These are phyloP conservation scores for Mortierella sp. DNA, from an alignment of 371 early-diverging fungal species.

Conservation along the genomic window DNA sequence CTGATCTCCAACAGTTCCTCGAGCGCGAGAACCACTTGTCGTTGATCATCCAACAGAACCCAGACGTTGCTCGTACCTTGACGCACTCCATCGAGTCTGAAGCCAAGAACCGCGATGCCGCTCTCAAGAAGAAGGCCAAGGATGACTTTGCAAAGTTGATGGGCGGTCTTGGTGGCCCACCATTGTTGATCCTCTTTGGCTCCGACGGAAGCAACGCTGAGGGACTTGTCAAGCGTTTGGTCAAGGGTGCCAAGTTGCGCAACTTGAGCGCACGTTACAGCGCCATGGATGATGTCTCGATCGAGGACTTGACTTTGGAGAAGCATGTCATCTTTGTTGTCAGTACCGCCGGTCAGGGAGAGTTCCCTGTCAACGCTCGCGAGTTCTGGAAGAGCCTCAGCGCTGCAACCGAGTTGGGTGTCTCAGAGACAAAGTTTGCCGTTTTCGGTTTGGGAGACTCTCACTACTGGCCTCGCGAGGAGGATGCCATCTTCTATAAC, in stretches of 20 bases:
- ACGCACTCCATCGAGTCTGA: constrained; percentile 59
- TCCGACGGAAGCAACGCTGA: constrained; percentile 95
- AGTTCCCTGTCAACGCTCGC: constrained; percentile 91
- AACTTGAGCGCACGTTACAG: constrained; percentile 80
- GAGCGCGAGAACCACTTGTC: constrained; percentile 87
- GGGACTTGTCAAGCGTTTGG: constrained; percentile 85
- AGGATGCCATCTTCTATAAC: constrained; percentile 91
- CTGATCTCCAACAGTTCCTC: constrained; percentile 84
- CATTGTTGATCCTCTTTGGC: constrained; percentile 87
- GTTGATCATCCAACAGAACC: constrained; percentile 73
- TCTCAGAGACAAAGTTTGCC: constrained; percentile 77
- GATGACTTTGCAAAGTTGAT: constrained; percentile 79
- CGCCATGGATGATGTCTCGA: constrained; percentile 86
- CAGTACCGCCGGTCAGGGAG: constrained; percentile 96
- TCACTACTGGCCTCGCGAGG: constrained; percentile 95
- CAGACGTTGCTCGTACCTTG: constrained; percentile 69
- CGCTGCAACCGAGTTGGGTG: constrained; percentile 71
- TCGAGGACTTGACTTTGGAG: constrained; percentile 84
- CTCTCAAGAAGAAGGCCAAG: constrained; percentile 68
- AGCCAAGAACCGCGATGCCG: constrained; percentile 63
- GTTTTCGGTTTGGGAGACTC: constrained; percentile 95
- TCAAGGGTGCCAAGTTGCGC: constrained; percentile 82
- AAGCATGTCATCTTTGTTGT: constrained; percentile 81
- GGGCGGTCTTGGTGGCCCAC: constrained; percentile 78
- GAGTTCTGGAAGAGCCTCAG: constrained; percentile 88